phyloP scores from a whole-genome alignment of 1,284 basidiomycete genomes.

The Ceratobasidium sp. region DNA sequence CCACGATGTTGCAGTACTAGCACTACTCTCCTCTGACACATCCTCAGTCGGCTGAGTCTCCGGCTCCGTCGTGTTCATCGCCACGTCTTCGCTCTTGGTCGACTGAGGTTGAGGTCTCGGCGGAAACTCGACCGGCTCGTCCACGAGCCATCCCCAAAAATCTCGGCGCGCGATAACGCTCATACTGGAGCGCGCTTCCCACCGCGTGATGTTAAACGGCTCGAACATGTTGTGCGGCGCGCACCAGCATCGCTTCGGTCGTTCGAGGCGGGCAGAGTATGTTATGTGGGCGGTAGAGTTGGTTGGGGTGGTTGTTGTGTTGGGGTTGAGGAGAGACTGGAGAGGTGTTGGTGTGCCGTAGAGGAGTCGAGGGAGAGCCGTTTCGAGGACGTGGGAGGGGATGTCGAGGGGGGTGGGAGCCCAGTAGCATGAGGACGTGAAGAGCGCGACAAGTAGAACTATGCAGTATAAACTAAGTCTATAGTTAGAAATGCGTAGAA shows the following conservation, averaged over 20 bases:
- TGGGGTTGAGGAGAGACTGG: slow-evolving; percentile 75
- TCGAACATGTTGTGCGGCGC: slow-evolving; percentile 72
- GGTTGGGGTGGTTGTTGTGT: slow-evolving; percentile 59
- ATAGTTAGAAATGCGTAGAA: slow-evolving; percentile 16
- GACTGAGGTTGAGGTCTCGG: background rate
- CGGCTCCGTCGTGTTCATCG: background rate
- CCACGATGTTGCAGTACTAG: background rate
- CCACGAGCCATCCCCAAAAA: slow-evolving; percentile 41
- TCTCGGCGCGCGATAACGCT: slow-evolving; percentile 53
- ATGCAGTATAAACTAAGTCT: slow-evolving; percentile 82
- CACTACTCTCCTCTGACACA: background rate
- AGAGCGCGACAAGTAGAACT: slow-evolving; percentile 79
- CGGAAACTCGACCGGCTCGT: slow-evolving; percentile 28
- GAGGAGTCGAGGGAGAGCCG: slow-evolving; percentile 66
- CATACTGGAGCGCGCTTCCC: slow-evolving; percentile 65
- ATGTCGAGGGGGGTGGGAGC: slow-evolving; percentile 70
- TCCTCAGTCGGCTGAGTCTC: background rate
- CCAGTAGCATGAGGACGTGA: slow-evolving; percentile 88
- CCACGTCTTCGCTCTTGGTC: background rate
- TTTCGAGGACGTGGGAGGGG: slow-evolving; percentile 39
- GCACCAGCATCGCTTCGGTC: slow-evolving; percentile 77
- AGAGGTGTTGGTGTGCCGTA: slow-evolving; percentile 70
- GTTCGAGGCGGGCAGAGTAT: slow-evolving; percentile 34
- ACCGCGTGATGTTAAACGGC: slow-evolving; percentile 77
- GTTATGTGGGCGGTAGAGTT: slow-evolving; percentile 50